Evolutionary conservation across 257 asterid species (phyloP).

Genomic region (Solanum dulcamara): DNA sequence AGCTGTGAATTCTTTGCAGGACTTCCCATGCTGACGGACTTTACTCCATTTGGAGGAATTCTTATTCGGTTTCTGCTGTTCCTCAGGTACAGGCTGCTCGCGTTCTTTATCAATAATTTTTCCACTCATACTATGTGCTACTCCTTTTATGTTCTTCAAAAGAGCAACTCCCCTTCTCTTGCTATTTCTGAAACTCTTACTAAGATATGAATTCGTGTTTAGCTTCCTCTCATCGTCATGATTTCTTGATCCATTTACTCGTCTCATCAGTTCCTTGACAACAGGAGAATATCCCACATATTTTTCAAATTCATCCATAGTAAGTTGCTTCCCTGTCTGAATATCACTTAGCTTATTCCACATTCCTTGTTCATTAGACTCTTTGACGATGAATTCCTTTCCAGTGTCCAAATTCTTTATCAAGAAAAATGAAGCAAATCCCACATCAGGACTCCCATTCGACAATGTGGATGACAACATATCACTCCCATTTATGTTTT

Average conservation of each 20-base stretch:
- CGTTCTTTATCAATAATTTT: conserved; percentile 35
- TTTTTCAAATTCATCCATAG: conserved; percentile 87
- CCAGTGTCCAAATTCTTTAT: conserved; percentile 89
- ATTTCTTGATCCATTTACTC: conserved; percentile 22
- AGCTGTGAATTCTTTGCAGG: conserved; percentile 68
- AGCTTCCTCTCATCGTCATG: conserved; percentile 29
- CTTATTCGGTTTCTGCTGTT: conserved; percentile 15
- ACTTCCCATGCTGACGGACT: conserved; percentile 73
- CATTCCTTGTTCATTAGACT: conserved; percentile 61
- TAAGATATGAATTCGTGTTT: conserved; percentile 29
- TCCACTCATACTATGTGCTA: conserved; percentile 46
- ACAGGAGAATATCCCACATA: conserved; percentile 71
- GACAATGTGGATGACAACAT: conserved; percentile 7
- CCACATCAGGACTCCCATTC: conserved; percentile 8
- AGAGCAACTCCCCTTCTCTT: conserved; percentile 69
- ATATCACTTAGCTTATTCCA: conserved; percentile 82
- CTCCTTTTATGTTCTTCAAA: conserved; percentile 59
- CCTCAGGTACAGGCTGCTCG: conserved; percentile 17
- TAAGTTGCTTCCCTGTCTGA: conserved; percentile 81
- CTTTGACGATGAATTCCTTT: conserved; percentile 73
- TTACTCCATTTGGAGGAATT: conserved; percentile 58
- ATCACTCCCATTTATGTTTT: conserved; percentile 6
- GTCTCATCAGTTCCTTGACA: conserved; percentile 73
- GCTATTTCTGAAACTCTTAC: conserved; percentile 67
- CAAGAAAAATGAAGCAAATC: conserved; percentile 49